Base-by-base conservation (phyloP, 2,329 filamentous ascomycete species). In the Paecilomyces formosus region DNA sequence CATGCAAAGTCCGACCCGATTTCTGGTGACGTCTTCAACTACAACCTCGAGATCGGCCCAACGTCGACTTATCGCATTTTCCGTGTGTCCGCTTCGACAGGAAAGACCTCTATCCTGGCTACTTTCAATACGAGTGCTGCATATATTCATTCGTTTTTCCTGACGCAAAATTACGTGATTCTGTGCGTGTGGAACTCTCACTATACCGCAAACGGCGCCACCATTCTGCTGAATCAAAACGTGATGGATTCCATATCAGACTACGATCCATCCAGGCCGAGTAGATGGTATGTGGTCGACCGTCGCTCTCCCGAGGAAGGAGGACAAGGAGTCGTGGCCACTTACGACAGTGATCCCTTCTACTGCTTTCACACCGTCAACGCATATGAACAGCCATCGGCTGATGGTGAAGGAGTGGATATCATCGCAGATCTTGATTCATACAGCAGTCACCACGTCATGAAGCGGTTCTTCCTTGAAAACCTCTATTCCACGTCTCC, bases 291-390 rank as follows among this genome's bases (percentile, higher is more conserved):
- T 62, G 83, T 95, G 0, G 73, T 95, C 18, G 89, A 94, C 68
- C 84, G 90, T 1, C 63, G 64, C 24, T 55, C 66, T 9, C 28
- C 59, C 3, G 65, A 67, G 45, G 69, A 78, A 69, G 3, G 73
- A 78, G 81, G 79, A 3, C 79, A 79, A 54, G 89, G 90, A 0
- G 75, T 94, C 0, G 80, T 94, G 0, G 87, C 84, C 7, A 83
- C 80, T 1, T 92, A 88, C 66, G 81, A 86, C 18, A 87, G 84
- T 15, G 80, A 83, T 0, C 82, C 88, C 0, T 86, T 86, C 53
- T 95, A 92, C 77, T 87, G 85, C 72, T 95, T 95, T 71, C 90
- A 96, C 73, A 84, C 83, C 0, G 78, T 90, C 68, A 95, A 95
- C 64, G 83, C 89, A 0, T 94, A 86, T 69, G 88, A 93, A 66